These are phyloP conservation scores for Xylaria sp. DNA, from an alignment of 2,329 filamentous ascomycete species.

Conservation along the genomic window DNA sequence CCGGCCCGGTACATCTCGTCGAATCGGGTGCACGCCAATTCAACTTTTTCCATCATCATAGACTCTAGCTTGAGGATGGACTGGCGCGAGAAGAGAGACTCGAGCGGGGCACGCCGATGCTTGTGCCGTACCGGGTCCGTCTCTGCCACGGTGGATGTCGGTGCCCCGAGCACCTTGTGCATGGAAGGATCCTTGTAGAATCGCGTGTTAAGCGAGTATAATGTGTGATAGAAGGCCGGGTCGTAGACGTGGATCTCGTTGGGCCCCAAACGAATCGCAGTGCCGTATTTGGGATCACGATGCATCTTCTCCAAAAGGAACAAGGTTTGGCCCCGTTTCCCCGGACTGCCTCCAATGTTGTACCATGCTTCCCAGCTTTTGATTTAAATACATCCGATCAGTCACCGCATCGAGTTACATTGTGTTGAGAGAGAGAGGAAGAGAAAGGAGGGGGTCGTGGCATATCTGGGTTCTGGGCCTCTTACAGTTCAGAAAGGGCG, in stretches of 20 bases:
- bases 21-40: background rate
- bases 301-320: background rate
- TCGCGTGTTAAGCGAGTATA: background rate
- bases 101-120: background rate
- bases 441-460: background rate
- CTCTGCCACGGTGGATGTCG: background rate
- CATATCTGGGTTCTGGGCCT: background rate
- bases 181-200: background rate
- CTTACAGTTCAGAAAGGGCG: background rate
- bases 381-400: background rate
- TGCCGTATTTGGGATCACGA: background rate
- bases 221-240: background rate
- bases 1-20: background rate
- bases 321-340: background rate
- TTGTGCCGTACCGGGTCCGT: background rate
- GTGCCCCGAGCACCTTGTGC: background rate
- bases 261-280: background rate
- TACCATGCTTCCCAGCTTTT: background rate
- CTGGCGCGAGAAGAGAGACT: background rate
- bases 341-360: background rate
- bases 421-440: background rate
- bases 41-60: background rate
- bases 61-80: background rate
- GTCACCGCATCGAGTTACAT: background rate
- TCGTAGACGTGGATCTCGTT: slow-evolving; percentile 1